Conservation (phyloP, 225 moss, liverwort and hornwort species). For the Physcomitrellopsis africana region DNA sequence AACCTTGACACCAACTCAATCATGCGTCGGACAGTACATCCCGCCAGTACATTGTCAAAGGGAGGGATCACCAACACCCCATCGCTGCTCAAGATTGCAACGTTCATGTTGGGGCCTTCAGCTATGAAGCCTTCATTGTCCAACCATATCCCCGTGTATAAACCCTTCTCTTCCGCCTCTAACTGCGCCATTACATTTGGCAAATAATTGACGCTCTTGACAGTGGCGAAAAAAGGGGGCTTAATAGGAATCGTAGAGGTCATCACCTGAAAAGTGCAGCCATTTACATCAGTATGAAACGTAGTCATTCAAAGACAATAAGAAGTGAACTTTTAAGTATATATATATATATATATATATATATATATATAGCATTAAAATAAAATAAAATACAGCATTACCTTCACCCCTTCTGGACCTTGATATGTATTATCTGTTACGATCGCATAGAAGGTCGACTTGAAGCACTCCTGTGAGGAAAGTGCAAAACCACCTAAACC, state of each 20-base stretch:
- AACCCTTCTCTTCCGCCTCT: conserved; percentile 79
- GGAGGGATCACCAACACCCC: conserved; percentile 66
- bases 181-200: conserved; percentile 78
- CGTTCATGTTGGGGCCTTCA: conserved; percentile 89
- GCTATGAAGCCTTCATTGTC: conserved; percentile 85
- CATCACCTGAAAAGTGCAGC: conserved; percentile 49
- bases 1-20: conserved; percentile 52
- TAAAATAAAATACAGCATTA: conserved; percentile 8
- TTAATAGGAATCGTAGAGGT: conserved; percentile 85
- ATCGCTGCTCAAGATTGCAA: conserved; percentile 52
- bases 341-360: too few species aligned
- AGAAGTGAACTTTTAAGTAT: background rate
- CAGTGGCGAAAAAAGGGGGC: conserved; percentile 68
- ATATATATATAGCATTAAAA: too few species aligned
- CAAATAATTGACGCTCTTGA: conserved; percentile 94
- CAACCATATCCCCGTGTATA: conserved; percentile 79
- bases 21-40: conserved; percentile 77
- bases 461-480: conserved; percentile 71
- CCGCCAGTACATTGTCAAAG: conserved; percentile 77
- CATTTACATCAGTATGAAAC: background rate
- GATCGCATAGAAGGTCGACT: conserved; percentile 80
- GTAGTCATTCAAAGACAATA: background rate
- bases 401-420: conserved; percentile 57
- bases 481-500: conserved; percentile 87
- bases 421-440: conserved; percentile 31